Base-by-base conservation (phyloP, 495 filamentous ascomycete species). In the Penicillium cosmopolitanum region DNA sequence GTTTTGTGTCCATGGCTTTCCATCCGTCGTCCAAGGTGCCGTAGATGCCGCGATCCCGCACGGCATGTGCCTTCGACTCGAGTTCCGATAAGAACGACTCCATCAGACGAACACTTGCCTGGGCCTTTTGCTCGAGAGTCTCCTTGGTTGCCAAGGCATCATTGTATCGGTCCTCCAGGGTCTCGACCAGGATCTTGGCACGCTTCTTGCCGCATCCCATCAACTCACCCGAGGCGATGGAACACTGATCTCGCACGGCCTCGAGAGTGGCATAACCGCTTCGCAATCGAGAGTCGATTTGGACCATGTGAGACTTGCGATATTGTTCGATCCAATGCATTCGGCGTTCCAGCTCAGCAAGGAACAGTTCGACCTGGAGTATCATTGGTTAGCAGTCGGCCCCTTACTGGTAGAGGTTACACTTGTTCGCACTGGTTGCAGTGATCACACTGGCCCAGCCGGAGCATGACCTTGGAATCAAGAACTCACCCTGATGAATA, bases 301-400 rank as follows among this genome's bases (percentile, higher is more conserved):
- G 90, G 38, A 90, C 73, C 67, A 97, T 80, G 56, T 88, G 90
- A 19, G 92, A 76, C 57, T 95, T 92, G 40, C 90, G 89, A 60
- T 95, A 97, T 61, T 85, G 84, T 74, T 98, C 96, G 46, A 97
- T 85, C 80, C 90, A 90, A 66, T 93, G 92, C 23, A 98, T 76
- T 48, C 93, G 85, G 65, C 88, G 82, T 72, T 96, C 92, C 47
- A 99, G 80, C 68, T 97, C 91, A 23, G 88, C 84, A 21, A 99
- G 82, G 74, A 98, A 96, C 21, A 92, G 81, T 73, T 98, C 94
- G 54, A 96, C 89, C 89, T 93, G 60, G 23, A 28, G 46, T 8
- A 31, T 31, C 6, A 13, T 8, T 25, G 46, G 23, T 28, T 25
- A 48, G 46, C 4, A 5, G 12, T 38, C 28, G 28, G 2, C 11